Conservation (phyloP, 257 asterid genomes). For the Galeopsis tetrahit region DNA sequence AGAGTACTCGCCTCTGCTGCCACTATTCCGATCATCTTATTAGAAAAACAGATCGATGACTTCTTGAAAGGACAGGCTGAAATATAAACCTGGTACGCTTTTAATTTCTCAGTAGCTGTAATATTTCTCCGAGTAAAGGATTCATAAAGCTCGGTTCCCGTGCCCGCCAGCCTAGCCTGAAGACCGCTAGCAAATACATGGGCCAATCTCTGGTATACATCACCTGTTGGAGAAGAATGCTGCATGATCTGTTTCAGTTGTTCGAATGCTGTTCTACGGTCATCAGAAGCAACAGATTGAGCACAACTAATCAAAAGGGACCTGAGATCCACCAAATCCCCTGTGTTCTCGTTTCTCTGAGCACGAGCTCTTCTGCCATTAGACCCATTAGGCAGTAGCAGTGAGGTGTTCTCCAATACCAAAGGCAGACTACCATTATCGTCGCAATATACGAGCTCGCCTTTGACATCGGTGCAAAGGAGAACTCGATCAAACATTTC, state of each 20-base stretch:
- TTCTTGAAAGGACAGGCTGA: conserved; percentile 81
- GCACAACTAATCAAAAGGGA: conserved; percentile 79
- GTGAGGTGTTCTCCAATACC: conserved; percentile 28
- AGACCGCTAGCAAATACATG: conserved; percentile 70
- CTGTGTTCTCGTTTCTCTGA: conserved; percentile 49
- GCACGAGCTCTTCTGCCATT: conserved; percentile 48
- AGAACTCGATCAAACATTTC: conserved; percentile 85
- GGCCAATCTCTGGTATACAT: conserved; percentile 80
- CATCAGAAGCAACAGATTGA: conserved; percentile 79
- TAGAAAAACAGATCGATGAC: conserved; percentile 63
- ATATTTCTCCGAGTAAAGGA: conserved; percentile 59
- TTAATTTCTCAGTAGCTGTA: conserved; percentile 75
- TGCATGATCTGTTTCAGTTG: conserved; percentile 72
- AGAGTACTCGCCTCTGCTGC: conserved; percentile 59
- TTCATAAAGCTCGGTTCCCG: conserved; percentile 72
- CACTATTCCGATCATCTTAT: conserved; percentile 50
- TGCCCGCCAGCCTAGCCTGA: conserved; percentile 84
- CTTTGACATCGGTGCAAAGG: conserved; percentile 56
- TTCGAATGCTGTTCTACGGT: conserved; percentile 69
- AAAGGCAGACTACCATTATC: conserved; percentile 19
- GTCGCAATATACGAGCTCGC: conserved; percentile 32
- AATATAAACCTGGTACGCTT: conserved; percentile 79
- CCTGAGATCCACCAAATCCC: conserved; percentile 73
- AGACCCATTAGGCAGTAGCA: conserved; percentile 35
- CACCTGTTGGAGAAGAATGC: conserved; percentile 73